Conservation (phyloP, 139 green algal genomes). For the Micractinium conductrix region DNA sequence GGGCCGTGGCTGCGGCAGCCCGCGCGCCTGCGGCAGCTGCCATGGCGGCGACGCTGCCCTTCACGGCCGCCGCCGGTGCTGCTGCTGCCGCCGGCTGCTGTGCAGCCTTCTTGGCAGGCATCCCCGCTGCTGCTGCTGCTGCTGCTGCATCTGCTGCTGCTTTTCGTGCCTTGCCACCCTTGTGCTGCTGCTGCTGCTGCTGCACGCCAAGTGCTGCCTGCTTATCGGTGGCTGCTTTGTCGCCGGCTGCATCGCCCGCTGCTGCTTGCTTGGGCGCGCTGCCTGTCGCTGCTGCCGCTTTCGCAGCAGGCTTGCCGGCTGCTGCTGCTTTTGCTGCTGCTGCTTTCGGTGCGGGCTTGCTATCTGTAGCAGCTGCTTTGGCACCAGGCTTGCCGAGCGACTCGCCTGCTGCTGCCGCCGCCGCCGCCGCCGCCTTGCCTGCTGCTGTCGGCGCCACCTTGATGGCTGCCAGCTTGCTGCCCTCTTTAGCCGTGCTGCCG, state of each 20-base stretch:
- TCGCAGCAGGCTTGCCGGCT: background rate
- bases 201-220: background rate
- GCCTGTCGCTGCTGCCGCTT: background rate
- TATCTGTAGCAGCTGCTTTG: background rate
- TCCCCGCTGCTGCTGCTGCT: background rate
- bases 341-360: background rate
- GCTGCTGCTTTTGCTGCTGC: background rate
- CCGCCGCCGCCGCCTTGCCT: background rate
- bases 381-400: background rate
- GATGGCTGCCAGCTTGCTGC: background rate
- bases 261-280: too few species aligned
- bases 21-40: background rate
- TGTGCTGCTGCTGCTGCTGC: background rate
- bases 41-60: background rate
- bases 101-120: background rate
- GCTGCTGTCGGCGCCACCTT: background rate
- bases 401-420: background rate
- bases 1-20: background rate
- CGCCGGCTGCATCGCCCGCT: background rate
- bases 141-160: background rate
- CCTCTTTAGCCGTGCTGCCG: background rate
- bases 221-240: background rate
- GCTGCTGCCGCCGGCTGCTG: background rate
- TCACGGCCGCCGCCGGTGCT: background rate
- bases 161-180: background rate